These are phyloP conservation scores for Aphanomyces astaci DNA, from an alignment of 352 stramenopile species.

Conservation along the genomic window DNA sequence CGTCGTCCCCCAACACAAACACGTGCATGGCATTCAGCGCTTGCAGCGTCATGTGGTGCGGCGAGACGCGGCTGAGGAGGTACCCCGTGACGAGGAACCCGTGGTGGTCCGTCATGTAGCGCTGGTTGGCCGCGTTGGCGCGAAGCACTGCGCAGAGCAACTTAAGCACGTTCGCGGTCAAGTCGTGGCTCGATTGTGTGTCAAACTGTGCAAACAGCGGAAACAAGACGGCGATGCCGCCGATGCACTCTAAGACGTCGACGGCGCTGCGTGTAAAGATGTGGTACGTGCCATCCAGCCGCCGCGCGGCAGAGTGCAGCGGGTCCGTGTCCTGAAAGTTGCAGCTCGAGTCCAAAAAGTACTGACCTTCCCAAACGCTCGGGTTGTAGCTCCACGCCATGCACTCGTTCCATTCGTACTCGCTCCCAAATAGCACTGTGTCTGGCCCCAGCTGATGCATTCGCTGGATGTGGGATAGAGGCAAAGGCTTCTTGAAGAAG, in stretches of 20 bases:
- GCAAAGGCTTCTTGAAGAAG: slow-evolving; percentile 17
- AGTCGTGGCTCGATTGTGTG: neutral
- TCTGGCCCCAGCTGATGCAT: slow-evolving; percentile 7
- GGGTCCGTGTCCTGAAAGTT: slow-evolving; percentile 17
- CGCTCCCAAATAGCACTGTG: neutral
- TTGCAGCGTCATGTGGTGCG: slow-evolving; percentile 4
- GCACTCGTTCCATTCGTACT: neutral
- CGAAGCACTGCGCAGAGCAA: neutral
- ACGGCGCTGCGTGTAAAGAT: slow-evolving; percentile 7
- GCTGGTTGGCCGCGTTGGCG: slow-evolving; percentile 8
- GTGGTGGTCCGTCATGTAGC: slow-evolving; percentile 1
- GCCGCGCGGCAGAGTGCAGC: neutral
- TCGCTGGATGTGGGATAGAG: neutral
- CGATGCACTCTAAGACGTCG: slow-evolving; percentile 21
- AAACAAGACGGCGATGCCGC: slow-evolving; percentile 19
- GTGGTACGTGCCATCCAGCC: slow-evolving; percentile 22
- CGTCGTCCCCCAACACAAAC: neutral
- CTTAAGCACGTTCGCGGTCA: slow-evolving; percentile 17
- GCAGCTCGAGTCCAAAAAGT: slow-evolving; percentile 16
- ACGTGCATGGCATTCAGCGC: slow-evolving; percentile 6
- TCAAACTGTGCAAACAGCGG: slow-evolving; percentile 20
- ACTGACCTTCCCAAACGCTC: slow-evolving; percentile 22
- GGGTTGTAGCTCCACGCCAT: slow-evolving; percentile 19
- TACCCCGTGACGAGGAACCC: slow-evolving; percentile 16
- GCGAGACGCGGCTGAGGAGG: slow-evolving; percentile 18